These are phyloP conservation scores for Clathrospora elynae DNA, from an alignment of 2,329 filamentous ascomycete genomes.

Conservation along the genomic window DNA sequence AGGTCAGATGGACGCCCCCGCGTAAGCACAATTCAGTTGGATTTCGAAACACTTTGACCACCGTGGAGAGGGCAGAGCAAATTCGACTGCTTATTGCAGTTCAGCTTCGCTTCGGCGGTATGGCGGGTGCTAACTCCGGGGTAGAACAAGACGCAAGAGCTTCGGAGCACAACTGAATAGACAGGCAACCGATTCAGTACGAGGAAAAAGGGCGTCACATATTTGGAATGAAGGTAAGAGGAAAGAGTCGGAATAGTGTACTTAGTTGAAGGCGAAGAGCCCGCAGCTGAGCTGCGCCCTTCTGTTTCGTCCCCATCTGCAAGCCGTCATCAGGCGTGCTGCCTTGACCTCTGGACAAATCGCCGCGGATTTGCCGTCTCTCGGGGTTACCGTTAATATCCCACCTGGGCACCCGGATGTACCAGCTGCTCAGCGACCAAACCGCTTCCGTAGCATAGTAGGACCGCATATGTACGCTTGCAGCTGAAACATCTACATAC, in stretches of 20 bases:
- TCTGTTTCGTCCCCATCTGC: constrained; percentile 20
- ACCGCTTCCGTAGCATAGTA: constrained; percentile 18
- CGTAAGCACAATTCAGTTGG: constrained; percentile 25
- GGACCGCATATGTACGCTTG: constrained; percentile 1
- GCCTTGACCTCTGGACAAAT: constrained; percentile 35
- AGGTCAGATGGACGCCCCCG: constrained; percentile 11
- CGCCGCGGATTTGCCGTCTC: constrained; percentile 30
- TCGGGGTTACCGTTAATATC: constrained; percentile 11
- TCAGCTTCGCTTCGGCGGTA: constrained; percentile 4
- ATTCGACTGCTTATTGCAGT: not conserved
- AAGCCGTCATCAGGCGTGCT: constrained; percentile 28
- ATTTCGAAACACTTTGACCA: not conserved
- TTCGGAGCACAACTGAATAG: constrained; percentile 10
- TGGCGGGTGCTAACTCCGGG: not conserved
- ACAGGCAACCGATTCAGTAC: constrained; percentile 15
- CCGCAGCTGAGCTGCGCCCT: constrained; percentile 19
- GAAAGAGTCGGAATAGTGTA: constrained; percentile 1
- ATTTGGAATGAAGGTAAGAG: constrained; percentile 5
- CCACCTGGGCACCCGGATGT: constrained; percentile 3
- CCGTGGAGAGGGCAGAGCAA: not conserved
- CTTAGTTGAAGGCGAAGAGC: constrained; percentile 15
- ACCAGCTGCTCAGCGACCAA: constrained; percentile 11
- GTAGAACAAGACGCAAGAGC: constrained; percentile 3
- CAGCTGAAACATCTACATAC: not conserved
- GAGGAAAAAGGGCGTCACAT: constrained; percentile 7